Evolutionary conservation across 1,284 basidiomycete species (phyloP), one percentile per base, ranked within the genome.

Genomic region (Fistulina hepatica): DNA sequence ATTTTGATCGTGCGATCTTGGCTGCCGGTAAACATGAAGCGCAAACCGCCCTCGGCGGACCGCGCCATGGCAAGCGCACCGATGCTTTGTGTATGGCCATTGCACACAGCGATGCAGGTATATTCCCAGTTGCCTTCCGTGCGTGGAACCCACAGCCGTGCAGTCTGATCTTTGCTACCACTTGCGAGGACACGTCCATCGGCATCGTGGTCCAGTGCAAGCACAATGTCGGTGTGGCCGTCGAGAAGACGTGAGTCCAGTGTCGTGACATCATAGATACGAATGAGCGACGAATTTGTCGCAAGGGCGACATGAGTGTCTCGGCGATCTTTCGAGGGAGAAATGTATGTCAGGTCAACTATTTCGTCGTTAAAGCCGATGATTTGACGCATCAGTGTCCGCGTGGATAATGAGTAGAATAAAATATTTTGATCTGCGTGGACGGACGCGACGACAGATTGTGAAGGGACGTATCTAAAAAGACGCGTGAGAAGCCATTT

Each of bases 281-380:
- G 79, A 43, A 98, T 81, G 21, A 93, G 71, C 19, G 86, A 85
- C 2, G 92, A 95, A 60, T 99, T 99, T 25, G 95, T 94, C 6
- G 94, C 94, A 10, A 99, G 67, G 8, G 93, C 95, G 21, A 98
- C 60, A 52, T 90, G 82, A 2, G 77, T 73, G 52, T 86, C 80
- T 37, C 52, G 56, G 53, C 46, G 33, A 44, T 44, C 32, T 55
- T 39, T 17, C 42, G 35, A 55, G 38, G 40, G 69, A 7, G 77
- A 76, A 42, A 98, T 67, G 61, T 89, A 89, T 15, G 73, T 67
- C 7, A 78, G 73, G 52, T 97, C 94, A 35, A 97, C 85, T 48
- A 98, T 92, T 58, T 98, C 93, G 59, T 98, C 95, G 58, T 98
- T 97, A 71, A 85, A 98, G 0, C 95, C 95, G 44, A 98, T 80